Evolutionary conservation across 2,329 filamentous ascomycete species (phyloP).

Genomic region (Xylaria sp.): DNA sequence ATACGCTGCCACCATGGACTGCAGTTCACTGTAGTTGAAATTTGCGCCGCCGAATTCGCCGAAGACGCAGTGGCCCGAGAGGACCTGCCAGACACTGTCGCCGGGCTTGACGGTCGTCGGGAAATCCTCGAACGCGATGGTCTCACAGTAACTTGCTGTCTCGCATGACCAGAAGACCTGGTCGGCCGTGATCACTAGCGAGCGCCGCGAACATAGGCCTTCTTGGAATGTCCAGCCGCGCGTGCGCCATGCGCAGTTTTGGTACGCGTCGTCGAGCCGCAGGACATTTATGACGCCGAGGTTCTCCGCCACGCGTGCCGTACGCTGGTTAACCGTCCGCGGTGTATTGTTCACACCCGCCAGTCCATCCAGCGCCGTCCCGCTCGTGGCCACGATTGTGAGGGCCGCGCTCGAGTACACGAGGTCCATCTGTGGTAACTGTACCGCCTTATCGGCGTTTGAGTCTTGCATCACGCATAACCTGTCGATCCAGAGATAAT

Average conservation of each 20-base stretch:
- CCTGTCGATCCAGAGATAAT: slow-evolving; percentile 48
- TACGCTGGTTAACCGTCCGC: slow-evolving; percentile 23
- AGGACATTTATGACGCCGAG: slow-evolving; percentile 36
- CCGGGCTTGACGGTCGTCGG: slow-evolving; percentile 35
- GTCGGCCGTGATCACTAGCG: slow-evolving; percentile 30
- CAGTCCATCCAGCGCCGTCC: slow-evolving; percentile 34
- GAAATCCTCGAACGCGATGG: slow-evolving; percentile 39
- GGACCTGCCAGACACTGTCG: slow-evolving; percentile 31
- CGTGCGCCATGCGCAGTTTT: slow-evolving; percentile 36
- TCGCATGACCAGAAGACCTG: slow-evolving; percentile 42
- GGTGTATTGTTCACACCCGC: slow-evolving; percentile 33
- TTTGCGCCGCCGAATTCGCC: slow-evolving; percentile 38
- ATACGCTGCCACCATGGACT: slow-evolving; percentile 35
- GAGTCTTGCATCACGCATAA: slow-evolving; percentile 48
- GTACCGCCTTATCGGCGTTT: slow-evolving; percentile 34
- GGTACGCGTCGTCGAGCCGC: slow-evolving; percentile 32
- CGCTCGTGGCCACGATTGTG: slow-evolving; percentile 44
- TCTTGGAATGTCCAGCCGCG: slow-evolving; percentile 42
- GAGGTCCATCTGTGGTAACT: slow-evolving; percentile 46
- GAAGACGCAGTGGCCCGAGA: slow-evolving; percentile 37
- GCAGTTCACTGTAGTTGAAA: slow-evolving; percentile 35
- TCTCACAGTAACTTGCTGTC: slow-evolving; percentile 36
- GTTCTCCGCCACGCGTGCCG: slow-evolving; percentile 35
- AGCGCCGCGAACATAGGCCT: slow-evolving; percentile 37
- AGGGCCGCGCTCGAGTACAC: slow-evolving; percentile 42